Evolutionary conservation across 2,329 filamentous ascomycete genomes (phyloP).

Genomic region (Gyromitra esculenta): DNA sequence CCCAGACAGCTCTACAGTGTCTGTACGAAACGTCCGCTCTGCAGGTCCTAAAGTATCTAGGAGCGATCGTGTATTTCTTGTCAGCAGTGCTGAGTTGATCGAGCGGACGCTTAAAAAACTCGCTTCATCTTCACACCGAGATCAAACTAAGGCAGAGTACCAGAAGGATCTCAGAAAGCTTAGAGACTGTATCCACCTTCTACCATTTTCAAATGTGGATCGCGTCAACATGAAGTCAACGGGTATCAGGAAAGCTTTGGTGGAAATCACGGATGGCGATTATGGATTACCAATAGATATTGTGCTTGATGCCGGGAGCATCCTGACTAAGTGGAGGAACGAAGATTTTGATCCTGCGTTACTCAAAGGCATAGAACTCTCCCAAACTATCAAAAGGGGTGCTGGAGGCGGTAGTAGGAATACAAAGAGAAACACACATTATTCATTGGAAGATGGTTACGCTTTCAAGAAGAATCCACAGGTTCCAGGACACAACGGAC

Average conservation of each 20-base stretch:
- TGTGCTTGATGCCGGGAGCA: slow-evolving; percentile 62
- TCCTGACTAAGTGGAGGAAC: slow-evolving; percentile 64
- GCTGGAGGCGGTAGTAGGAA: slow-evolving; percentile 25
- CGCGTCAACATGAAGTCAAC: slow-evolving; percentile 21
- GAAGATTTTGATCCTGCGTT: slow-evolving; percentile 63
- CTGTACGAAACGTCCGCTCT: slow-evolving; percentile 25
- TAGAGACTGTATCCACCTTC: slow-evolving; percentile 22
- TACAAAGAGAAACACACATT: slow-evolving; percentile 39
- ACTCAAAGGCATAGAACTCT: slow-evolving; percentile 59
- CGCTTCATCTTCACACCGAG: slow-evolving; percentile 3
- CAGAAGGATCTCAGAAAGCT: slow-evolving; percentile 33
- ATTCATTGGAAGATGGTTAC: slow-evolving; percentile 49
- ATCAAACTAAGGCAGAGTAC: slow-evolving; percentile 21
- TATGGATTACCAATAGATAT: slow-evolving; percentile 63
- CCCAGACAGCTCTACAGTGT: slow-evolving; percentile 17
- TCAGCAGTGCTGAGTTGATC: slow-evolving; percentile 34
- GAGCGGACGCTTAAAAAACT: slow-evolving; percentile 32
- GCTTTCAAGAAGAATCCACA: slow-evolving; percentile 49
- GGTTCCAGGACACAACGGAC: slow-evolving; percentile 59
- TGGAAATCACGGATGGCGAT: neutral
- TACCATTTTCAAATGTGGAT: slow-evolving; percentile 43
- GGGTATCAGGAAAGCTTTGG: slow-evolving; percentile 13
- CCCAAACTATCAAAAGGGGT: slow-evolving; percentile 27
- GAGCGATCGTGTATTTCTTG: slow-evolving; percentile 35
- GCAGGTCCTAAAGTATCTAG: slow-evolving; percentile 34